These are phyloP conservation scores for Colletotrichum sp. DNA, from an alignment of 2,329 filamentous ascomycete genomes.

Conservation along the genomic window DNA sequence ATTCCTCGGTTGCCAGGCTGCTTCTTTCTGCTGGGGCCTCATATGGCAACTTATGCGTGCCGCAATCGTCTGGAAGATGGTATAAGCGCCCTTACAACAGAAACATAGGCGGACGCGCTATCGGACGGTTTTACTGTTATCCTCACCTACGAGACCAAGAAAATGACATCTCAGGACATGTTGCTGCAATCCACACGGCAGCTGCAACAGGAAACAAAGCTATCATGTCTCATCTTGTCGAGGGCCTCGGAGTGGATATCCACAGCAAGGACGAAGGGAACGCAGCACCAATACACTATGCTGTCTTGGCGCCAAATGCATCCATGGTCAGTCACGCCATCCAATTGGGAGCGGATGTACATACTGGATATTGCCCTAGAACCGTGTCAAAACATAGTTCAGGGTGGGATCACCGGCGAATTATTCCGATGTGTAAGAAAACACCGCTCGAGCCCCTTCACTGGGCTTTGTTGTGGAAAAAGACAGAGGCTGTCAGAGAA, in stretches of 20 bases:
- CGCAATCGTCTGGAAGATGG: not conserved
- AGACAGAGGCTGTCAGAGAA: not conserved
- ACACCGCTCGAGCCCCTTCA: not conserved
- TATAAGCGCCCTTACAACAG: not conserved
- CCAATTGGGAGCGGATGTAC: not conserved
- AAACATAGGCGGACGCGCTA: not conserved
- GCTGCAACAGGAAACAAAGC: not conserved
- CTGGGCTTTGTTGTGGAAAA: not conserved
- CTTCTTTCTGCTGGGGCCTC: not conserved
- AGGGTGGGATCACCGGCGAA: not conserved
- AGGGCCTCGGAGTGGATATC: not conserved
- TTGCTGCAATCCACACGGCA: not conserved
- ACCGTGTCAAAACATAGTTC: not conserved
- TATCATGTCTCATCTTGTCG: not conserved
- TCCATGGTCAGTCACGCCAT: not conserved
- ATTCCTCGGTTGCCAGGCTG: not conserved
- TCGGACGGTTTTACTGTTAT: not conserved
- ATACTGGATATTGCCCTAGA: not conserved
- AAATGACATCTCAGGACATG: not conserved
- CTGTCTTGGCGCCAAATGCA: not conserved
- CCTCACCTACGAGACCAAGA: not conserved
- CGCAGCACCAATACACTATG: not conserved
- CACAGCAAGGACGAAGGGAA: not conserved
- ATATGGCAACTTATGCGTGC: not conserved
- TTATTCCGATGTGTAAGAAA: not conserved